Conservation (phyloP, 345 rosid genomes). For the Fremontodendron californicum region DNA sequence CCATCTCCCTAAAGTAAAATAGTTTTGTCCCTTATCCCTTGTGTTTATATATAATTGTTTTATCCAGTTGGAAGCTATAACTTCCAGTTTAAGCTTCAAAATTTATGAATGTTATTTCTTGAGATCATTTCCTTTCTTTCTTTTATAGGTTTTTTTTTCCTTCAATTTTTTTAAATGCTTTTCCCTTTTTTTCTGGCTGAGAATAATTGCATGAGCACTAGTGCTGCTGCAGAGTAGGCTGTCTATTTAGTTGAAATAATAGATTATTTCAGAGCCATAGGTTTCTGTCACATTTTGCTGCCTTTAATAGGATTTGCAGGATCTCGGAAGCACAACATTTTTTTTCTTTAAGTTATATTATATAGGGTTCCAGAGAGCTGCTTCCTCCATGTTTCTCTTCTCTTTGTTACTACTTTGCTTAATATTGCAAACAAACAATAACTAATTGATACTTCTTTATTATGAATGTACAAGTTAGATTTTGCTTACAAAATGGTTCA, state of each 20-base stretch:
- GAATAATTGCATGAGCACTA: background rate
- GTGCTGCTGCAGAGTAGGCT: background rate
- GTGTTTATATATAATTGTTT: background rate
- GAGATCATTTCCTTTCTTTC: background rate
- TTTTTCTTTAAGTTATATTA: background rate
- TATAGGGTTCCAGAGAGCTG: conserved; percentile 2
- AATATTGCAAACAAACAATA: background rate
- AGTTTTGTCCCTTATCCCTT: background rate
- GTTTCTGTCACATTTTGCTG: conserved; percentile 1
- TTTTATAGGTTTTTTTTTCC: background rate
- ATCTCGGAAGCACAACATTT: background rate
- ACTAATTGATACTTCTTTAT: background rate
- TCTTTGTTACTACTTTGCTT: background rate
- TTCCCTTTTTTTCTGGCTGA: background rate
- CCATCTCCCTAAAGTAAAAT: background rate
- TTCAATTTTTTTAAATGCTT: background rate
- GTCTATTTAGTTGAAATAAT: background rate
- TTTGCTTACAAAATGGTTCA: conserved; percentile 2
- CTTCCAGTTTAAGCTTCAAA: background rate
- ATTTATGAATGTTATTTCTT: background rate
- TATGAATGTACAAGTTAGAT: background rate
- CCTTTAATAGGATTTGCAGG: background rate
- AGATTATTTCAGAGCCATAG: background rate
- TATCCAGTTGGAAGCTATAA: background rate
- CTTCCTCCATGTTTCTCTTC: background rate